Base-by-base conservation (phyloP, 345 rosid species). In the Eutrema heterophyllum region DNA sequence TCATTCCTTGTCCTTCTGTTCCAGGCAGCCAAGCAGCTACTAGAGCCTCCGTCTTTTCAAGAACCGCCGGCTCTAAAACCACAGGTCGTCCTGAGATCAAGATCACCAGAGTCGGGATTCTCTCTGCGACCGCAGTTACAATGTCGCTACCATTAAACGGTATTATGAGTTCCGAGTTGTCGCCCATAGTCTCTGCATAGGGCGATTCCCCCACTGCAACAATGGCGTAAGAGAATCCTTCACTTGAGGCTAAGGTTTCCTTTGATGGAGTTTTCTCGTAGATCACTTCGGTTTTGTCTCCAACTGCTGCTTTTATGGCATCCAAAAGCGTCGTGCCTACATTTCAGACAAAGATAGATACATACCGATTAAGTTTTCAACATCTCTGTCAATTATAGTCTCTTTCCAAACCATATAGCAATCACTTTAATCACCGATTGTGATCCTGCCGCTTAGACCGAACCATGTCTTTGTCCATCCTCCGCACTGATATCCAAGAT, bases 401-500 rank as follows among this genome's bases (percentile, higher is more conserved):
- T 14, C 32, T 44, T 43, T 64, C 10, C 6, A 44, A 15, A 73
- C 40, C 15, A 56, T 18, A 59, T 39, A n/a, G 8, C 56, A 48
- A 26, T 58, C 11, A 7, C 11, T 46, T 58, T 6, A 36, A 7
- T 54, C 85, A 93, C 97, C 97, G 10, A 85, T 81, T n/a, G 94
- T 93, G 78, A 93, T 88, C 67, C 85, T 84, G 76, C 98, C 97
- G 6, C 90, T 85, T 64, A 41, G 2, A 70, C 98, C 98, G 11
- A 64, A 71, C 94, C 90, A 83, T 52, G 81, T 69, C 65, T 49
- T 81, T n/a, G 97, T 89, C 98, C 98, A 91, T 16, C 97, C 98
- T 65, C 98, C 98, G 27, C 96, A 91, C 64, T 91, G 97, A 77
- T 79, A 91, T 21, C 98, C 96, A 54, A 93, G 92, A 85, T 93